Evolutionary conservation across 495 filamentous ascomycete species (phyloP), one percentile per base, ranked within the genome.

Genomic region (Lasiosphaeria miniovina): DNA sequence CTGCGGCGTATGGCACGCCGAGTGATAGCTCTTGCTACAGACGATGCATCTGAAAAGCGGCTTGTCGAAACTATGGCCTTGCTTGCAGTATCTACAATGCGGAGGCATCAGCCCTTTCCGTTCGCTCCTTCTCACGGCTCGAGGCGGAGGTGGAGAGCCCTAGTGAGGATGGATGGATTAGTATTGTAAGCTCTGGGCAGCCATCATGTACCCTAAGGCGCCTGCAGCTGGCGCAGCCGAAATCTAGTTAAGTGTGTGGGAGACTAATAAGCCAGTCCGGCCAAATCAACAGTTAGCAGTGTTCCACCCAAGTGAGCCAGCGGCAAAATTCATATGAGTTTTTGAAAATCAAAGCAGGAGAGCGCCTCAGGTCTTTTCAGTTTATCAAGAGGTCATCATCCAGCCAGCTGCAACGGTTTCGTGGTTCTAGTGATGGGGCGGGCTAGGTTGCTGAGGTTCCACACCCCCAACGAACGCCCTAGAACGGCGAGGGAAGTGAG

Each of bases 331-430:
- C 53, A 55, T 43, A 45, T 24, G 15, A 2, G 12, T 32, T 32
- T 17, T 55, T 14, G 17, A 57, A 58, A 66, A 57, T 60, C 46
- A 56, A 58, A 38, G 46, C n/a, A 24, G 49, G 12, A 24, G 9
- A 1, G 65, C 61, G 66, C 67, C 66, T 74, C 72, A 74, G 71
- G 66, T 74, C 70, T 74, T 73, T 71, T 73, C 70, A 72, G 71
- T 71, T 71, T 71, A 51, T 61, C 49, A 46, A 11, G 43, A 59
- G 62, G 58, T 68, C 66, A 62, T 70, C 68, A 69, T 67, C 45
- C 65, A 64, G 59, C 56, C 49, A 55, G 67, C 68, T 62, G 58
- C 72, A 68, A 57, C 72, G 72, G 72, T 63, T 74, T 70, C 63
- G 60, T 56, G 61, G 63, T 54, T 66, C 61, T 24, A 55, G 32